phyloP scores from a whole-genome alignment of 1,284 basidiomycete genomes.

The Malassezia yamatoensis region DNA sequence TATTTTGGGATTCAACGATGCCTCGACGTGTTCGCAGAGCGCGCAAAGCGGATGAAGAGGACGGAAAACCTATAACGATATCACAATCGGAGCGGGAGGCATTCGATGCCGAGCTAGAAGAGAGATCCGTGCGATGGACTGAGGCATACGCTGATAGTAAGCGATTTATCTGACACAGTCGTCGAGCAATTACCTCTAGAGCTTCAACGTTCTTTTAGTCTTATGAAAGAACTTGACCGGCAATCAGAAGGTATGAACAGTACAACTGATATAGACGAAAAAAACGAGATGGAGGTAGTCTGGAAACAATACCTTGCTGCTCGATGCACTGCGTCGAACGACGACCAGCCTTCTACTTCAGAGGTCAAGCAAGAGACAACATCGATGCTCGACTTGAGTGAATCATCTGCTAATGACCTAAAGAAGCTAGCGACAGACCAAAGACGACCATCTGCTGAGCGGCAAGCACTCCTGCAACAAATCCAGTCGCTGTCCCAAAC shows the following conservation, averaged over 20 bases:
- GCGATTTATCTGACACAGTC: slow-evolving; percentile 50
- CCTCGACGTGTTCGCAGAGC: slow-evolving; percentile 1
- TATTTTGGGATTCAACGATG: not conserved
- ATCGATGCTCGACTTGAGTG: too few species aligned
- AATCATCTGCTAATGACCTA: not conserved
- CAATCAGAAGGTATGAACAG: not conserved
- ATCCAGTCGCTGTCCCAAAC: not conserved
- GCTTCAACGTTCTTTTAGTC: slow-evolving; percentile 64
- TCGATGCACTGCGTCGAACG: not conserved
- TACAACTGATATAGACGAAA: not conserved
- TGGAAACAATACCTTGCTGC: slow-evolving; percentile 10
- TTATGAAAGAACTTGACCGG: slow-evolving; percentile 67
- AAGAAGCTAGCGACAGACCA: not conserved
- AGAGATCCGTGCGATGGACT: slow-evolving; percentile 29
- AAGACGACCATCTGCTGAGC: not conserved
- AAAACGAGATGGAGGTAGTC: not conserved
- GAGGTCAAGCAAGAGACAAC: not conserved
- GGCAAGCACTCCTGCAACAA: not conserved
- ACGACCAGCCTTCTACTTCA: not conserved
- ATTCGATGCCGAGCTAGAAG: slow-evolving; percentile 21
- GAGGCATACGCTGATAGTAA: slow-evolving; percentile 43
- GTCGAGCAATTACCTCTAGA: slow-evolving; percentile 78
- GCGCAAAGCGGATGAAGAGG: slow-evolving; percentile 7
- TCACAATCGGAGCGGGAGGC: slow-evolving; percentile 4
- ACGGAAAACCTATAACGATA: not conserved